Evolutionary conservation across 495 filamentous ascomycete species (phyloP).

Genomic region (Parathielavia appendiculata): DNA sequence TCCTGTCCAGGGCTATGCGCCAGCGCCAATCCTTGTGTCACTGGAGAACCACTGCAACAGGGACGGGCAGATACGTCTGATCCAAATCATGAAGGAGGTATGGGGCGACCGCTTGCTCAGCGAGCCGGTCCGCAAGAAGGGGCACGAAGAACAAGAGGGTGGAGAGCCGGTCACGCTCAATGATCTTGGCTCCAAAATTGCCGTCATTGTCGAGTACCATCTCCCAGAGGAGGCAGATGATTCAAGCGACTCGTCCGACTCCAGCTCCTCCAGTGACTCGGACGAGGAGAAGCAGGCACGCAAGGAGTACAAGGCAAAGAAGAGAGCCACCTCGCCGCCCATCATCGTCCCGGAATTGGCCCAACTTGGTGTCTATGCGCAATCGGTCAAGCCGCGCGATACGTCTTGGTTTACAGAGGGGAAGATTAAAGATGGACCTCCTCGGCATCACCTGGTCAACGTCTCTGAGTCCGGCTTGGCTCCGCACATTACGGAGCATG

Average conservation of each 20-base stretch:
- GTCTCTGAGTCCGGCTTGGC: conserved; percentile 48
- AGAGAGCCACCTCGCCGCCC: conserved; percentile 32
- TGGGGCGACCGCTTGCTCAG: conserved; percentile 47
- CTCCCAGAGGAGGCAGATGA: conserved; percentile 41
- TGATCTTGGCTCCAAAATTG: conserved; percentile 48
- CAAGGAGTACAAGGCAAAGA: conserved; percentile 37
- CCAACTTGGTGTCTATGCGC: conserved; percentile 51
- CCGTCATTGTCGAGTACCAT: conserved; percentile 53
- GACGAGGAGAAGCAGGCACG: conserved; percentile 39
- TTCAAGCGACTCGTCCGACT: conserved; percentile 25
- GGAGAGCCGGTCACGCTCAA: conserved; percentile 36
- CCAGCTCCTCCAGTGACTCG: conserved; percentile 32
- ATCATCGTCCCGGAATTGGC: conserved; percentile 51
- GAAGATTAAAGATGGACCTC: conserved; percentile 40
- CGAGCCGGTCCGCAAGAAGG: conserved; percentile 40
- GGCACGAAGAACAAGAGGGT: conserved; percentile 38
- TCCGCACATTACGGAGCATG: conserved; percentile 32
- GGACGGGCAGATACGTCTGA: conserved; percentile 45
- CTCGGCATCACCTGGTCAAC: conserved; percentile 52
- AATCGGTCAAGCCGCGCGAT: conserved; percentile 52
- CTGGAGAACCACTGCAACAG: conserved; percentile 51
- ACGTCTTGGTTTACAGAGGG: conserved; percentile 45
- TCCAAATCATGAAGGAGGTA: conserved; percentile 51
- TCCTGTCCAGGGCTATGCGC: conserved; percentile 29
- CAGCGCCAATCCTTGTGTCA: conserved; percentile 49